A percentile compares a stretch with the other conserved stretches of the same genome.
Conservation (phyloP, 2,329 filamentous ascomycete genomes). For the Cladosporium sp. region DNA sequence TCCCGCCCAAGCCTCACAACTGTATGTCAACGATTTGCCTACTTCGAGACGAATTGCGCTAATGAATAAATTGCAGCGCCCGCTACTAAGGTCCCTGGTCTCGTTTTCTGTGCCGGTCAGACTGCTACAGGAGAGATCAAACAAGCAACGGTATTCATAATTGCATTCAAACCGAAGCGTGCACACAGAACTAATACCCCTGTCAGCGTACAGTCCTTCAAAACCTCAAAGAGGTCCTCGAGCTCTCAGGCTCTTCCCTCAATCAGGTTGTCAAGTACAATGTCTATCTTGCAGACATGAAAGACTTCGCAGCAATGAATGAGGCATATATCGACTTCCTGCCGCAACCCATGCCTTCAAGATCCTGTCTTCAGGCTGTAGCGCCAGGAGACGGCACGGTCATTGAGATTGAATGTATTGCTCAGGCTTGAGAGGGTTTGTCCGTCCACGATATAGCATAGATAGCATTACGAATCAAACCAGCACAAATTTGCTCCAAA, state of each 20-base stretch:
- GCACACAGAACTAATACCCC: no score
- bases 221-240: constrained; percentile 58
- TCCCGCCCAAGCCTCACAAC: constrained; percentile 46
- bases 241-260: constrained; percentile 56
- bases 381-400: constrained; percentile 48
- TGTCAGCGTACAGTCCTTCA: constrained; percentile 6
- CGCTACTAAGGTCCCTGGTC: constrained; percentile 42
- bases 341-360: constrained; percentile 28
- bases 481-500: no score
- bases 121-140: constrained; percentile 49
- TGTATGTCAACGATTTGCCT: constrained; percentile 27
- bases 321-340: constrained; percentile 44
- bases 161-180: not conserved
- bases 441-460: no score
- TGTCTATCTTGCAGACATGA: constrained; percentile 62
- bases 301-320: constrained; percentile 58
- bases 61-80: constrained; percentile 29
- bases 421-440: constrained; percentile 16
- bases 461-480: no score
- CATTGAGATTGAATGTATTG: constrained; percentile 51
- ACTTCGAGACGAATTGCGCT: not conserved
- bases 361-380: constrained; percentile 47
- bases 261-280: constrained; percentile 64
- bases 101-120: constrained; percentile 46
- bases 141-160: constrained; percentile 38